Evolutionary conservation across 1,139 yeast genomes (phyloP), one percentile per base, ranked within the genome.

Genomic region (Yamadazyma atmosphaerica): DNA sequence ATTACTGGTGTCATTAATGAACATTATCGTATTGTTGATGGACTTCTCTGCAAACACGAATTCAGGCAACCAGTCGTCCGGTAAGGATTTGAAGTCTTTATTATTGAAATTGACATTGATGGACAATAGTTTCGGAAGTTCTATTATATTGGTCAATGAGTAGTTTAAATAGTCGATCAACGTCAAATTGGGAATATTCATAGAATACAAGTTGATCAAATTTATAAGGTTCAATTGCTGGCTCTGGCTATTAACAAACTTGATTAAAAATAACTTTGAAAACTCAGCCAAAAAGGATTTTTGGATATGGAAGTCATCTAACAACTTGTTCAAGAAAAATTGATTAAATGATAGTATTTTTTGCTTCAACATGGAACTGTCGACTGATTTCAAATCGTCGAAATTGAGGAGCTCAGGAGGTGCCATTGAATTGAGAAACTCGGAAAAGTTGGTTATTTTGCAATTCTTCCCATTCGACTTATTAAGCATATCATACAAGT

Each of bases 401-500:
- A 65, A 70, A 42, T 78, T 77, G 4, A 81, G 54, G 12, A 86
- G 63, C 17, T 77, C 59, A 1, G 67, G 61, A 9, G 61, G 60
- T 0, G 82, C 82, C 18, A 70, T 71, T 4, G 76, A 63, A 40
- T 70, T 68, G 42, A 83, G 56, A 34, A 63, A 60, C 36, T 65
- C 68, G 1, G 74, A 55, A 60, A 92, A 89, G 54, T 92, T 88
- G 7, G 86, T 68, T 0, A 92, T 84, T 35, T 83, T 86, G 67
- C 64, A 86, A 79, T 56, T 72, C 36, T 75, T 73, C 1, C 95
- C 94, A 18, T 76, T 65, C 0, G 96, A 89, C 56, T 87, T 87
- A 37, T 74, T 73, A 65, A 92, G 74, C 98, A 92, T 92, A 54
- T 94, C 98, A 62, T 81, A 87, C 13, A 94, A 65, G 45, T 89